Evolutionary conservation across 2,329 filamentous ascomycete species (phyloP).

Genomic region (Fusarium cyanostomum): DNA sequence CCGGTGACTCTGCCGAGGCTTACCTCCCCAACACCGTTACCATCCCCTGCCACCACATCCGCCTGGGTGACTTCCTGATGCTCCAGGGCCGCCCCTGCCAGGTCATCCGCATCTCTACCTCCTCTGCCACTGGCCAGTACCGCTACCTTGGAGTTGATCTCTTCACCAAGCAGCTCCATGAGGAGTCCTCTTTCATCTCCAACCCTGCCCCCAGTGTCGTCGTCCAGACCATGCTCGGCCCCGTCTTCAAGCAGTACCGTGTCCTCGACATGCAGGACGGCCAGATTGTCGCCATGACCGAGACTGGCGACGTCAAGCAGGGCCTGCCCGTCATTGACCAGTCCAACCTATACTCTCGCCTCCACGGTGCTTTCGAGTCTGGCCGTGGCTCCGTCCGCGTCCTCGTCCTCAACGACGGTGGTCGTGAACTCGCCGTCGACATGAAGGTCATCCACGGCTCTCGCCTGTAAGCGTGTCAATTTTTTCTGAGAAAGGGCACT

Average conservation of each 20-base stretch:
- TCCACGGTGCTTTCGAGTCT: slow-evolving; percentile 85
- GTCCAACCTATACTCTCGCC: slow-evolving; percentile 84
- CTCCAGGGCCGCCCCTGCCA: slow-evolving; percentile 99
- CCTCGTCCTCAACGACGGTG: slow-evolving; percentile 93
- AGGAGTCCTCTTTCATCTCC: slow-evolving; percentile 97
- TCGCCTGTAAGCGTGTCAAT: slow-evolving; percentile 62
- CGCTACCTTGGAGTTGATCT: slow-evolving; percentile 99
- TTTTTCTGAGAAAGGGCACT: slow-evolving; percentile 31
- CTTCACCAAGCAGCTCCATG: slow-evolving; percentile 99
- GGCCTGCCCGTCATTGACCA: slow-evolving; percentile 92
- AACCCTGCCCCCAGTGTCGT: slow-evolving; percentile 96
- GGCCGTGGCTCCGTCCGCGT: slow-evolving; percentile 94
- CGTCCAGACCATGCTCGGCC: slow-evolving; percentile 99
- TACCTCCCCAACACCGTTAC: slow-evolving; percentile 84
- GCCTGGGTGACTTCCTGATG: slow-evolving; percentile 97
- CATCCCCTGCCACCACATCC: slow-evolving; percentile 99
- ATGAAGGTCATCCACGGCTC: slow-evolving; percentile 96
- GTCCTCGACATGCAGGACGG: slow-evolving; percentile 95
- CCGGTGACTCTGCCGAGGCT: slow-evolving; percentile 44
- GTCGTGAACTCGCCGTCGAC: slow-evolving; percentile 95
- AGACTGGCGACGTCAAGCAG: slow-evolving; percentile 99
- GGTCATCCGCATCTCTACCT: slow-evolving; percentile 99
- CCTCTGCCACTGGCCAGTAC: slow-evolving; percentile 97
- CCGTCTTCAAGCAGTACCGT: slow-evolving; percentile 99
- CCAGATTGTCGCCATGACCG: slow-evolving; percentile 94